A percentile compares a stretch with the other conserved stretches of the same genome.
Evolutionary conservation across 345 rosid genomes (phyloP).

Genomic region (Ceriops zippeliana): DNA sequence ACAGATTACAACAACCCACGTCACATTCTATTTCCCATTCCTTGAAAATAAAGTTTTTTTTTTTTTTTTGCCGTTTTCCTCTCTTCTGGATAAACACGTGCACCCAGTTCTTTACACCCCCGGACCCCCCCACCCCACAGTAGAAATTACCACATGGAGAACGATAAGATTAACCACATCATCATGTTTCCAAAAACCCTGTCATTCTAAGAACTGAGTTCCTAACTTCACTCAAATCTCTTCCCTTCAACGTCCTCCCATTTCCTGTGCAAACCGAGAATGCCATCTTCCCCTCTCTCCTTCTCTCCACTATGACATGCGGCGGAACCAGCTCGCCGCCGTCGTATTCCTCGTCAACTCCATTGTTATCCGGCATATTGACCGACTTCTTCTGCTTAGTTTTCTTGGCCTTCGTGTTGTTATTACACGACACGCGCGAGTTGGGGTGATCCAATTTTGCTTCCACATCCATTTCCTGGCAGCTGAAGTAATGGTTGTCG

Average conservation of each 20-base stretch:
- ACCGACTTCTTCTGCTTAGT: constrained; percentile 28
- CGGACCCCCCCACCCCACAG: too few relatives aligned
- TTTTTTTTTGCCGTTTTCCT: background rate
- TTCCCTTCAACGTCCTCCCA: constrained; percentile 82
- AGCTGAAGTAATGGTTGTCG: background rate
- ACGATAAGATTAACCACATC: background rate
- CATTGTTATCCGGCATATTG: constrained; percentile 20
- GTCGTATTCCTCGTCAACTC: constrained; percentile 25
- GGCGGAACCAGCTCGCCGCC: constrained; percentile 46
- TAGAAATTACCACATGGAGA: background rate
- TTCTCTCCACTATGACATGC: constrained; percentile 49
- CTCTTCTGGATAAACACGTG: background rate
- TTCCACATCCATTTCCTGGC: background rate
- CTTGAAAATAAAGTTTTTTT: too few relatives aligned
- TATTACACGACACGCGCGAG: background rate
- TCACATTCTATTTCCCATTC: too few relatives aligned
- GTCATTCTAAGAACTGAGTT: constrained; percentile 78
- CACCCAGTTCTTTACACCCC: background rate
- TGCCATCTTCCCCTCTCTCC: constrained; percentile 60
- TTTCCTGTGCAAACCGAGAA: constrained; percentile 69
- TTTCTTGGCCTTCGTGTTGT: constrained; percentile 12
- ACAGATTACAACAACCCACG: too few relatives aligned
- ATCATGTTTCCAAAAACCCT: constrained; percentile 75
- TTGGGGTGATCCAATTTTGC: background rate
- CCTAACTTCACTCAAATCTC: constrained; percentile 74